Conservation (phyloP, 805 yeast species). For the Priceomyces fermenticarens region DNA sequence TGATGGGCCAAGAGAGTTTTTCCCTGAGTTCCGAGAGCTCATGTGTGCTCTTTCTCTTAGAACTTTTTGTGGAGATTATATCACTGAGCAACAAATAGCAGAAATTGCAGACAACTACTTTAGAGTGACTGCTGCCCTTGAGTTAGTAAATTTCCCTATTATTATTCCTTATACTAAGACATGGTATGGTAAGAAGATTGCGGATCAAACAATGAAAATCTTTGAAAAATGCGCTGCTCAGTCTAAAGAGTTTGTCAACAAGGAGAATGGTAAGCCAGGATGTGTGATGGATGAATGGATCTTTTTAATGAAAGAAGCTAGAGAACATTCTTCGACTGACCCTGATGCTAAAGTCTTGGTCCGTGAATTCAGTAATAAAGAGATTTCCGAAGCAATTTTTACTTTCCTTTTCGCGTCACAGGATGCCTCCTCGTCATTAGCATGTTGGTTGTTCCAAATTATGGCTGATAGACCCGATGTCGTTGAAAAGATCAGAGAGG, state of each 20-base stretch:
- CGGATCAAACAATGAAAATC: slow-evolving; percentile 90
- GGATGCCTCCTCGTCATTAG: slow-evolving; percentile 95
- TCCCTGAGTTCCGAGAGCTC: slow-evolving; percentile 93
- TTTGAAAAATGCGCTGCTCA: slow-evolving; percentile 84
- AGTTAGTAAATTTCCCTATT: slow-evolving; percentile 95
- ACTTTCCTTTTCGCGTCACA: slow-evolving; percentile 97
- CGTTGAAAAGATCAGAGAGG: slow-evolving; percentile 80
- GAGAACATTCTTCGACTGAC: slow-evolving; percentile 46
- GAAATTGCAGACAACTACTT: slow-evolving; percentile 89
- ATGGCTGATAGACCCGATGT: slow-evolving; percentile 95
- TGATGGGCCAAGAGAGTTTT: slow-evolving; percentile 70
- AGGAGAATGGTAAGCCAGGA: slow-evolving; percentile 69
- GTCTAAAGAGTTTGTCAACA: slow-evolving; percentile 75
- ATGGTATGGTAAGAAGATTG: slow-evolving; percentile 94
- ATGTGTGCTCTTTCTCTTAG: slow-evolving; percentile 90
- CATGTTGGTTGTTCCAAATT: slow-evolving; percentile 97
- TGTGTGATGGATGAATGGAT: slow-evolving; percentile 98
- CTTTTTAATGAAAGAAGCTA: slow-evolving; percentile 74
- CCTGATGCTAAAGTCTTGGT: slow-evolving; percentile 57
- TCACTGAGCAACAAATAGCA: slow-evolving; percentile 86
- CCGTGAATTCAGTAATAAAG: slow-evolving; percentile 84
- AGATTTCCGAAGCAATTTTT: slow-evolving; percentile 94
- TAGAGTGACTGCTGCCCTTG: slow-evolving; percentile 91
- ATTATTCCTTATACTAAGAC: slow-evolving; percentile 94
- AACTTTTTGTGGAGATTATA: slow-evolving; percentile 94